These are phyloP conservation scores for Puccinellia tenuiflora DNA, from an alignment of 176 grass and related monocot species.

Conservation along the genomic window DNA sequence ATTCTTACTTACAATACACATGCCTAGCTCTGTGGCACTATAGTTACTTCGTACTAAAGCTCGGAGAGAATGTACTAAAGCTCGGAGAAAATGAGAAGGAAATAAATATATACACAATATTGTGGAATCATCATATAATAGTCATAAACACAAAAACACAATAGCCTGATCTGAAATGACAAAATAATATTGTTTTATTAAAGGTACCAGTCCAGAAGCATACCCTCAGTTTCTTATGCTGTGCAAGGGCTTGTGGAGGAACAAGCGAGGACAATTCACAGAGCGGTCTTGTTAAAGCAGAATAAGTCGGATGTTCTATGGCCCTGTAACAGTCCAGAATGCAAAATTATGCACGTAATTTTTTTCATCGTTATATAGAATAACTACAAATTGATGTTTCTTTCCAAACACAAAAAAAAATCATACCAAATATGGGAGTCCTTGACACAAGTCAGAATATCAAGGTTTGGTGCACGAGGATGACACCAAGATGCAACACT, in stretches of 20 bases:
- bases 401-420: not conserved
- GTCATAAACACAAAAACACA: not conserved
- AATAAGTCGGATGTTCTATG: constrained; percentile 98
- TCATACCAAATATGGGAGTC: constrained; percentile 99
- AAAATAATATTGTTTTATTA: not conserved
- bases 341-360: not conserved
- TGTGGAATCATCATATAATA: not conserved
- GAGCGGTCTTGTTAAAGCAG: constrained; percentile 90
- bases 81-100: not conserved
- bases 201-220: constrained; percentile 32
- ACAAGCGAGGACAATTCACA: constrained; percentile 97
- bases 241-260: constrained; percentile 82
- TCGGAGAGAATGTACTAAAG: not conserved
- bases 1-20: not conserved
- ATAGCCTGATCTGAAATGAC: constrained; percentile 5
- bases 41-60: not conserved
- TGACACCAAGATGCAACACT: constrained; percentile 99
- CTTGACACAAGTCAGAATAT: constrained; percentile 99
- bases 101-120: constrained; percentile 10
- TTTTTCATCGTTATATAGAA: constrained; percentile 8
- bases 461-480: constrained; percentile 95
- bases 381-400: constrained; percentile 14
- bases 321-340: constrained; percentile 67
- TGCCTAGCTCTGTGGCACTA: not conserved
- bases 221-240: constrained; percentile 95